Conservation (phyloP, 148 eudicot genomes). For the Gaultheria prostrata region DNA sequence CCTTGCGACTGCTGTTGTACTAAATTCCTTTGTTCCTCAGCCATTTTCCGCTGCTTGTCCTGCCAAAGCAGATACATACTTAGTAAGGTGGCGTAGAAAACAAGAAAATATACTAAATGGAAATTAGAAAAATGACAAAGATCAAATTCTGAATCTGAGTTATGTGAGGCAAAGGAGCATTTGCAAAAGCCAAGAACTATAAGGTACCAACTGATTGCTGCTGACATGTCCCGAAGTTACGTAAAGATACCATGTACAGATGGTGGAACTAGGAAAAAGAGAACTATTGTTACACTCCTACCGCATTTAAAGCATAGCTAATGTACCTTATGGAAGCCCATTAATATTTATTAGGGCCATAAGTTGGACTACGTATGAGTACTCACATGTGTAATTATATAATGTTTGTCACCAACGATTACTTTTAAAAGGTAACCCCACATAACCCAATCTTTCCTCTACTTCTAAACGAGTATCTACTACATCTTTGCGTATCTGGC, state of each 20-base stretch:
- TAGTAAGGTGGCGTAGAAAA: background rate
- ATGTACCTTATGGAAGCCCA: background rate
- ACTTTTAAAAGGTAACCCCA: background rate
- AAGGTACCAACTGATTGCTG: background rate
- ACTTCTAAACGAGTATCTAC: background rate
- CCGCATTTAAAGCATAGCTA: background rate
- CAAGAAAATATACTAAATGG: background rate
- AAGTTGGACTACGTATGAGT: background rate
- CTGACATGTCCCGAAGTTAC: background rate
- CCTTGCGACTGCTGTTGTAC: slow-evolving; percentile 78
- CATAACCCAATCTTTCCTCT: too few species aligned
- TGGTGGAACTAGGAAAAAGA: background rate
- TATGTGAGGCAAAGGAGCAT: background rate
- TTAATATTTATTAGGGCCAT: background rate
- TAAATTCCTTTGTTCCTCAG: slow-evolving; percentile 84
- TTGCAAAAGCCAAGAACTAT: background rate
- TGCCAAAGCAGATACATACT: slow-evolving; percentile 30
- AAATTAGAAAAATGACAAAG: background rate
- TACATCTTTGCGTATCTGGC: background rate
- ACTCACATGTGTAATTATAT: background rate
- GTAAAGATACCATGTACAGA: background rate
- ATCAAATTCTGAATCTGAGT: background rate
- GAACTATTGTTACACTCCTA: background rate
- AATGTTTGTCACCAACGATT: background rate
- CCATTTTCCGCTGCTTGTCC: slow-evolving; percentile 77